These are phyloP conservation scores for Blastocystis sp. DNA, from an alignment of 352 stramenopile genomes.

Conservation along the genomic window DNA sequence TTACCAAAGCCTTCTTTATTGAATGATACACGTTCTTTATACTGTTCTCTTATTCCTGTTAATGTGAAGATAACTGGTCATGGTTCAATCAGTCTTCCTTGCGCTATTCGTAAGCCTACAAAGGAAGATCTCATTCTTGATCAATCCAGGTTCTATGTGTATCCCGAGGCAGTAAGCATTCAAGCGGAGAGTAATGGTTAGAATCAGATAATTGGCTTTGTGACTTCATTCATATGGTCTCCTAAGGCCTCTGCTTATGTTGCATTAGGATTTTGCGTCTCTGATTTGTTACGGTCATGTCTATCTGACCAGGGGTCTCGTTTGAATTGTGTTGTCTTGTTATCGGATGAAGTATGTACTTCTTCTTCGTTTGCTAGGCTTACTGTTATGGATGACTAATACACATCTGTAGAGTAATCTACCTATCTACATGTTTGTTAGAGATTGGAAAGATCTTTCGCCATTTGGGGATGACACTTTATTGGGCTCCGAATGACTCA, in stretches of 20 bases:
- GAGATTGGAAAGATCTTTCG: not conserved
- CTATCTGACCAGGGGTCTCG: not conserved
- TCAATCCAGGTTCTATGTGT: not conserved
- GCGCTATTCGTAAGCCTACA: not conserved
- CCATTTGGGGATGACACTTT: not conserved
- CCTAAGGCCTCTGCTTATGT: conserved; percentile 44
- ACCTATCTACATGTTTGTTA: conserved; percentile 19
- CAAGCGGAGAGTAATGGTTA: not conserved
- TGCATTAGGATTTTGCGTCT: conserved; percentile 14
- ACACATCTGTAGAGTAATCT: not conserved
- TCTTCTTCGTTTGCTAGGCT: conserved; percentile 7
- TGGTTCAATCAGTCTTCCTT: conserved; percentile 10
- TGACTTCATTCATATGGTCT: conserved; percentile 25
- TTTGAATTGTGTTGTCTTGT: conserved; percentile 14
- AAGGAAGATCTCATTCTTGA: not conserved
- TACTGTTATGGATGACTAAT: not conserved
- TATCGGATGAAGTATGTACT: not conserved
- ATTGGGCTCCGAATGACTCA: not conserved
- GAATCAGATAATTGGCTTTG: conserved; percentile 27
- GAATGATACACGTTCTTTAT: not conserved
- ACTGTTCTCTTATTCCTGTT: not conserved
- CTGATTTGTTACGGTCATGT: not conserved
- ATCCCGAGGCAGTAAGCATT: not conserved
- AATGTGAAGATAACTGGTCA: not conserved
- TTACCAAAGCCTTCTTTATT: not conserved